These are phyloP conservation scores for Epichloe gansuensis DNA, from an alignment of 2,329 filamentous ascomycete genomes.

Conservation along the genomic window DNA sequence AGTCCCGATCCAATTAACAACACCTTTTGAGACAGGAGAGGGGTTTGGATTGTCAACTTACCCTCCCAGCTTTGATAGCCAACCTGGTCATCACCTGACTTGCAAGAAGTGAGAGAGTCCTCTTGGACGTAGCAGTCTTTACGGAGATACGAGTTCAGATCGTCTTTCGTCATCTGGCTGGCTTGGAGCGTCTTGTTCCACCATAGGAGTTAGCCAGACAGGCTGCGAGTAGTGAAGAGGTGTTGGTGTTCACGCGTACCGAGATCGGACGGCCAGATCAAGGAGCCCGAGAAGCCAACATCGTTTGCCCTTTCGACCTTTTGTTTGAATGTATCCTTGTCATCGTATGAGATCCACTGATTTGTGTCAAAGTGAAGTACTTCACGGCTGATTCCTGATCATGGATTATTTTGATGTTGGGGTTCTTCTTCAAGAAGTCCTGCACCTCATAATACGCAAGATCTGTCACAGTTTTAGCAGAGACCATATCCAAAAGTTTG, in stretches of 20 bases:
- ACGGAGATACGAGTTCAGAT: neutral
- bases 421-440: conserved; percentile 8
- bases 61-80: neutral
- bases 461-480: neutral
- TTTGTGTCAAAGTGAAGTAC: conserved; percentile 10
- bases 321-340: conserved; percentile 9
- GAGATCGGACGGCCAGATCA: conserved; percentile 13
- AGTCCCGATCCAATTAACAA: neutral
- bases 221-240: too few species aligned
- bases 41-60: neutral
- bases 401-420: conserved; percentile 7
- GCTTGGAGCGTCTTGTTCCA: neutral
- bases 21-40: neutral
- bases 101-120: neutral
- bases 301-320: conserved; percentile 11
- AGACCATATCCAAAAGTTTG: neutral
- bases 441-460: conserved; percentile 11
- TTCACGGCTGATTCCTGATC: conserved; percentile 12
- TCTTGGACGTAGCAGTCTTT: neutral
- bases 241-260: neutral
- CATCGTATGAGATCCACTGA: conserved; percentile 12
- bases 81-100: neutral
- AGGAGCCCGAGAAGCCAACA: conserved; percentile 8
- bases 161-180: neutral
- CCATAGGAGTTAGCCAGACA: neutral